Conservation (phyloP, 495 filamentous ascomycete species). For the Pyronema domesticum region DNA sequence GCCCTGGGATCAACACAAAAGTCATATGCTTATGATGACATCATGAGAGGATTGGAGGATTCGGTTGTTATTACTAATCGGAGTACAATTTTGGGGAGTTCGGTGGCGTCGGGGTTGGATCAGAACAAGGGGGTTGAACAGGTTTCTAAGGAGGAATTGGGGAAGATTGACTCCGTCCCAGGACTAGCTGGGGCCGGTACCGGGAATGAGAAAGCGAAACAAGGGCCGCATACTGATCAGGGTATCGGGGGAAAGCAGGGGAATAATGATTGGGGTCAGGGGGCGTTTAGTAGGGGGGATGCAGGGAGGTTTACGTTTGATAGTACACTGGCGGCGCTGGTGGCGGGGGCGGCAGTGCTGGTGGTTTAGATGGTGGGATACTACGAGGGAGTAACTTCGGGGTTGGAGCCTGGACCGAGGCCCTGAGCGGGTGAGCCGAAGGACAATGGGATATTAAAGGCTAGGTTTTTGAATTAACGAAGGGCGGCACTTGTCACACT, state of each 20-base stretch:
- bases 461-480: too few species aligned
- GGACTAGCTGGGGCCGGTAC: conserved; percentile 29
- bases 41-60: conserved; percentile 44
- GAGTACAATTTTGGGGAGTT: conserved; percentile 56
- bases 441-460: too few species aligned
- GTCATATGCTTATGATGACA: conserved; percentile 54
- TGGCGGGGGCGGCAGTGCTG: conserved; percentile 38
- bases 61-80: conserved; percentile 60
- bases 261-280: conserved; percentile 3
- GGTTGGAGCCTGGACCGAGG: too few species aligned
- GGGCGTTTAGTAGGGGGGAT: conserved; percentile 25
- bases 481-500: too few species aligned
- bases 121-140: conserved; percentile 43
- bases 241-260: conserved; percentile 25
- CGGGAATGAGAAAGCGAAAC: conserved; percentile 9
- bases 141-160: conserved; percentile 15
- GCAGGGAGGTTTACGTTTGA: conserved; percentile 32
- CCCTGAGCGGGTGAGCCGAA: too few species aligned
- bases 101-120: conserved; percentile 48
- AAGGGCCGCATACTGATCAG: conserved; percentile 25
- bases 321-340: conserved; percentile 39
- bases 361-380: conserved; percentile 12
- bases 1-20: conserved; percentile 40
- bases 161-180: conserved; percentile 27
- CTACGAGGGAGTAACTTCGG: too few species aligned